phyloP scores from a whole-genome alignment of 768 basidiomycete species.

The Rubroboletus satanas region DNA sequence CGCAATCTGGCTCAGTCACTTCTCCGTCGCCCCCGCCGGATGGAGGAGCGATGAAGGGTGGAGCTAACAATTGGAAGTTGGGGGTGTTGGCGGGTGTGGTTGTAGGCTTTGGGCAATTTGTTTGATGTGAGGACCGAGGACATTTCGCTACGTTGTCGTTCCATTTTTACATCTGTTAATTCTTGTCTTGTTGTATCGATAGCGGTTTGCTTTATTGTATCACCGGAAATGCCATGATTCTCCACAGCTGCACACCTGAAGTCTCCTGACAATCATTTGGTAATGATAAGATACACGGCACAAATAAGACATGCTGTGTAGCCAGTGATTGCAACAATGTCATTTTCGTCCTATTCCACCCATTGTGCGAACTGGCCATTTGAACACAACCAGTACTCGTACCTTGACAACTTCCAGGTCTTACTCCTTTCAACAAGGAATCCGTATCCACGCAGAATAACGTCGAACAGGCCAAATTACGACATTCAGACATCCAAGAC shows the following conservation, averaged over 20 bases:
- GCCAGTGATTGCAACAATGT: neutral
- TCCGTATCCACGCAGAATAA: neutral
- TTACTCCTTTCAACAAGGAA: neutral
- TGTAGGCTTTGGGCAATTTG: conserved; percentile 1
- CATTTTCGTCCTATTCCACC: neutral
- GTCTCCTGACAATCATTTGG: neutral
- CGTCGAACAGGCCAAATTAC: neutral
- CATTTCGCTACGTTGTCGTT: neutral
- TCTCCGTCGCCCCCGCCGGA: conserved; percentile 2
- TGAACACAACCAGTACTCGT: neutral
- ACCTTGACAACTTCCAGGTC: neutral
- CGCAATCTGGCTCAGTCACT: conserved; percentile 43
- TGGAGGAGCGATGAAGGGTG: neutral
- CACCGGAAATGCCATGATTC: neutral
- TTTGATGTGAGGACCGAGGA: conserved; percentile 6
- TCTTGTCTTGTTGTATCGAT: neutral
- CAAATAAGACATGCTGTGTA: conserved; percentile 16
- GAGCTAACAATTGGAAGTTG: neutral
- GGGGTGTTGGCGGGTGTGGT: conserved; percentile 1
- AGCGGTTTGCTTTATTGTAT: neutral
- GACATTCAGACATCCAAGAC: neutral
- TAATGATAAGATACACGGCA: conserved; percentile 18
- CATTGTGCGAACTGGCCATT: neutral
- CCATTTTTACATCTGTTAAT: neutral
- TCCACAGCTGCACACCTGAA: neutral